phyloP scores from a whole-genome alignment of 2,329 filamentous ascomycete species.

The Incumbomyces delicatus region DNA sequence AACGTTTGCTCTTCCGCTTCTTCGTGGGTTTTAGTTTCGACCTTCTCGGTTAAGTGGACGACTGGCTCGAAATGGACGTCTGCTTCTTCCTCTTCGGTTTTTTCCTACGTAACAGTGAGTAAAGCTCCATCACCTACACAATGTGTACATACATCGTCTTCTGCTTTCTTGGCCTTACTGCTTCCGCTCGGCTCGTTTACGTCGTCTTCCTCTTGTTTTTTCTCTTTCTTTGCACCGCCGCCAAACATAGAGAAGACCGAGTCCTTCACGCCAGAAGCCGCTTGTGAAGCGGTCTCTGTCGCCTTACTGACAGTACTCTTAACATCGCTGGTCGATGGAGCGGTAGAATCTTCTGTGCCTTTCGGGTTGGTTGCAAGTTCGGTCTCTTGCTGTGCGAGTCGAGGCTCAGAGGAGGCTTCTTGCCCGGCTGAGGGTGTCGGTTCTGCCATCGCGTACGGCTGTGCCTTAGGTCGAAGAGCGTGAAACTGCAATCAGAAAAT shows the following conservation, averaged over 20 bases:
- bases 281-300: constrained; percentile 16
- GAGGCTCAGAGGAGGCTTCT: constrained; percentile 14
- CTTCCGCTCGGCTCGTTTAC: constrained; percentile 80
- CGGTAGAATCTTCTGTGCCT: constrained; percentile 14
- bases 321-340: constrained; percentile 15
- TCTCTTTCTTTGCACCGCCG: constrained; percentile 94
- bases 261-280: constrained; percentile 27
- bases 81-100: constrained; percentile 73
- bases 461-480: too few species aligned
- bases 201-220: constrained; percentile 65
- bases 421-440: constrained; percentile 17
- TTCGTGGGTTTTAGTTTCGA: constrained; percentile 96
- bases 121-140: constrained; percentile 17
- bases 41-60: constrained; percentile 89
- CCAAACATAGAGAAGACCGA: constrained; percentile 97
- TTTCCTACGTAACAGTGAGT: constrained; percentile 14
- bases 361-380: constrained; percentile 17
- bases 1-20: constrained; percentile 94
- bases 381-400: constrained; percentile 17
- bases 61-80: constrained; percentile 97
- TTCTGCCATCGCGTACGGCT: constrained; percentile 10
- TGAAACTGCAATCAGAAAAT: too few species aligned
- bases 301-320: constrained; percentile 17
- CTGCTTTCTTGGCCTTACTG: constrained; percentile 65
- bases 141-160: constrained; percentile 38